These are phyloP conservation scores for Eimeria mitis DNA, from an alignment of 169 alveolate genomes.

Conservation along the genomic window DNA sequence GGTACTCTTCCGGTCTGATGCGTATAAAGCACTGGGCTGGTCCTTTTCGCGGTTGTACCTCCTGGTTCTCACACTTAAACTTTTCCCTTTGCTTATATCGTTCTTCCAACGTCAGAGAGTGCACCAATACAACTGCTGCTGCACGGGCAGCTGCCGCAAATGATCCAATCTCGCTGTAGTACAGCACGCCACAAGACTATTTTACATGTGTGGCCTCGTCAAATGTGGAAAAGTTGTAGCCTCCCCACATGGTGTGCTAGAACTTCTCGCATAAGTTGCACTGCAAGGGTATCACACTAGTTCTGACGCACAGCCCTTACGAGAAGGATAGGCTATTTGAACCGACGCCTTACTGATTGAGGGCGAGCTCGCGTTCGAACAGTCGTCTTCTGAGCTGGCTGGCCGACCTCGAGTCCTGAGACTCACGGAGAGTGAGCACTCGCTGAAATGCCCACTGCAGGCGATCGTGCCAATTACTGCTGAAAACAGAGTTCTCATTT, in stretches of 20 bases:
- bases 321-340: background rate
- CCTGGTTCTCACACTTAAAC: background rate
- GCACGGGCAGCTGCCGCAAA: slow-evolving; percentile 83
- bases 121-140: slow-evolving; percentile 80
- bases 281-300: background rate
- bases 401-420: slow-evolving; percentile 42
- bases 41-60: slow-evolving; percentile 35
- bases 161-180: slow-evolving; percentile 71
- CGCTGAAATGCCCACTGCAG: slow-evolving; percentile 80
- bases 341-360: slow-evolving; percentile 38
- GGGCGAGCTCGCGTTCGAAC: slow-evolving; percentile 70
- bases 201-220: background rate
- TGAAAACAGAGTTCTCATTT: slow-evolving; percentile 59
- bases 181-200: background rate
- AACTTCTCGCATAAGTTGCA: background rate
- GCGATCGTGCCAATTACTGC: slow-evolving; percentile 83
- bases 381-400: slow-evolving; percentile 69
- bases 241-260: background rate
- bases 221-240: background rate
- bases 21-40: slow-evolving; percentile 75
- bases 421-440: slow-evolving; percentile 65
- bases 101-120: slow-evolving; percentile 60
- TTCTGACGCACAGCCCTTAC: background rate
- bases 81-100: background rate
- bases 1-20: slow-evolving; percentile 54